Conservation (phyloP, 176 grass and related monocot species). For the Bonia amplexicaulis region DNA sequence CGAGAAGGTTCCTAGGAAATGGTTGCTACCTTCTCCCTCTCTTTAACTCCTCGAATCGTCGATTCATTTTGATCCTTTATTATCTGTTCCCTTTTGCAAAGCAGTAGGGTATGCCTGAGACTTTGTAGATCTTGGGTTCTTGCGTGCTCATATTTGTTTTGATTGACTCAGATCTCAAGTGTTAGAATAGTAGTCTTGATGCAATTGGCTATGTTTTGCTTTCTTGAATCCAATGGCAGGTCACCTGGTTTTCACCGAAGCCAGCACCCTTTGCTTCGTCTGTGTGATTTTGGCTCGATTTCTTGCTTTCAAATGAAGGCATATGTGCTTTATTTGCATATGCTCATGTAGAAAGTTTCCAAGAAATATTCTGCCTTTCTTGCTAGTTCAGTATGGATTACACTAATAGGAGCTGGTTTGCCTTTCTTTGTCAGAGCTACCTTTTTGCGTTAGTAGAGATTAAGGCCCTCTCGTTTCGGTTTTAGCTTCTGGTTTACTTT, state of each 20-base stretch:
- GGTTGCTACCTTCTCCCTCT: neutral
- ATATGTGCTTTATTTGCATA: too few relatives aligned
- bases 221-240: neutral
- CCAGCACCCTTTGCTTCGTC: neutral
- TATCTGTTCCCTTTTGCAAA: neutral
- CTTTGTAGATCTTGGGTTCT: neutral
- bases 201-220: neutral
- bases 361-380: too few relatives aligned
- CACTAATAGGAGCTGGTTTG: too few relatives aligned
- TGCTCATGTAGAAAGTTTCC: too few relatives aligned
- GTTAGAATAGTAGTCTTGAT: neutral
- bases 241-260: neutral
- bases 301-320: too few relatives aligned
- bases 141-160: neutral
- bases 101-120: neutral
- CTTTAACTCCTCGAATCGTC: neutral
- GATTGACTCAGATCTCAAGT: neutral
- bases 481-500: too few relatives aligned
- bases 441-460: neutral
- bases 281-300: neutral
- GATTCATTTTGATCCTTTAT: neutral
- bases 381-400: too few relatives aligned
- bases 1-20: neutral
- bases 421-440: slow-evolving; percentile 18
- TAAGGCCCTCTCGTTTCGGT: too few relatives aligned